Evolutionary conservation across 2,329 filamentous ascomycete species (phyloP).

Genomic region (Trichophyton simii): DNA sequence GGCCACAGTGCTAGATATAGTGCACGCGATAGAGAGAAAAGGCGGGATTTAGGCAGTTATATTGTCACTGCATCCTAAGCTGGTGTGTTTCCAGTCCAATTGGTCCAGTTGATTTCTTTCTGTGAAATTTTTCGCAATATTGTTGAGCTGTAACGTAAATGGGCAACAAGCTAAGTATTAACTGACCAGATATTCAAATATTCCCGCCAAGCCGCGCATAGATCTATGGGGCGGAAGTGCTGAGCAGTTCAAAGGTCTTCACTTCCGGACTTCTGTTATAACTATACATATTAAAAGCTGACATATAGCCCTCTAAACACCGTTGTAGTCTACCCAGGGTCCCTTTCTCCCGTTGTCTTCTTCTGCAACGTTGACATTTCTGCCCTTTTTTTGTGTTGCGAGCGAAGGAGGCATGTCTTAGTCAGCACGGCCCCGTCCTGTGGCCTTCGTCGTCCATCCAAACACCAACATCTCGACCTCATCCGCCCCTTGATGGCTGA

Average conservation of each 20-base stretch:
- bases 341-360: too few species aligned
- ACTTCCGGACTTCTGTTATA: neutral
- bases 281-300: neutral
- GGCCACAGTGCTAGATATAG: neutral
- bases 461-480: neutral
- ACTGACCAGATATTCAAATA: neutral
- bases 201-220: neutral
- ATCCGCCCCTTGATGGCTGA: neutral
- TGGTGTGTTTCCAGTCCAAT: neutral
- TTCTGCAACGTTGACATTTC: too few species aligned
- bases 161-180: neutral
- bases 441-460: too few species aligned
- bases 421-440: neutral
- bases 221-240: neutral
- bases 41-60: neutral
- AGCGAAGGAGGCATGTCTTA: neutral
- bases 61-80: neutral
- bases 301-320: neutral
- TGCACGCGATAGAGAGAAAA: neutral
- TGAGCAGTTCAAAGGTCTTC: neutral
- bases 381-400: too few species aligned
- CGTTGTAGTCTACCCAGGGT: too few species aligned
- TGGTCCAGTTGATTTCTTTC: neutral
- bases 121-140: too few species aligned
- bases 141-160: too few species aligned